Conservation (phyloP, 345 rosid species). For the Anacardium occidentale region DNA sequence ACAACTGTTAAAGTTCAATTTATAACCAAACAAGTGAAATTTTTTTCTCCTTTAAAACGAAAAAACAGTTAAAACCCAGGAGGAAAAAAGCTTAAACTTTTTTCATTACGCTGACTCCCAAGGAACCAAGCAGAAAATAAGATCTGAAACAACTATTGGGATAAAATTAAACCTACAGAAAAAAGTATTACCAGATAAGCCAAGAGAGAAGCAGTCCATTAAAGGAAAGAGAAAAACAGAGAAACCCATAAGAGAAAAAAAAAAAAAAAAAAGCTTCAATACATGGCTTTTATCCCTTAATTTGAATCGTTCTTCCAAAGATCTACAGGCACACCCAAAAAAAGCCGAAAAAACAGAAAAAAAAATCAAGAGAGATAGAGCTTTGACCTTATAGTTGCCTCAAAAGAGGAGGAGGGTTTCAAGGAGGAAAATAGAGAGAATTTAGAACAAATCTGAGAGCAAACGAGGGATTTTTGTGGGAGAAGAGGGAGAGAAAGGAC, state of each 20-base stretch:
- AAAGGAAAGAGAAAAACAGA: background rate
- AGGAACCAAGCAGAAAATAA: background rate
- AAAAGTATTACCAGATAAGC: background rate
- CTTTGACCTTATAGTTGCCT: constrained; percentile 19
- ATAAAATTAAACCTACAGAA: background rate
- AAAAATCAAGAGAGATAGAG: constrained; percentile 2
- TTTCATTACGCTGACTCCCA: background rate
- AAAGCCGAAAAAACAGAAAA: background rate
- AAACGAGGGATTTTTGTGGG: background rate
- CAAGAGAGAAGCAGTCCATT: no score
- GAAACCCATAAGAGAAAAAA: background rate
- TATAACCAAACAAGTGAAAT: background rate
- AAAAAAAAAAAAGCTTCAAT: no score
- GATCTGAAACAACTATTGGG: background rate
- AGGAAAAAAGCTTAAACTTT: background rate
- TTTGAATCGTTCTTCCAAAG: no score
- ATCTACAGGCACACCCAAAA: background rate
- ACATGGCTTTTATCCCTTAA: no score
- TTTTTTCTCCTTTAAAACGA: background rate
- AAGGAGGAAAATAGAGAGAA: constrained; percentile 22
- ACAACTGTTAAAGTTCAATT: no score
- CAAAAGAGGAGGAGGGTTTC: constrained; percentile 28
- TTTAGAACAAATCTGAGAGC: constrained; percentile 7
- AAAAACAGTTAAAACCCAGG: background rate
- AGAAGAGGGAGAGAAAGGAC: background rate